phyloP scores from a whole-genome alignment of 345 rosid species.

The Diplotaxis tenuifolia region DNA sequence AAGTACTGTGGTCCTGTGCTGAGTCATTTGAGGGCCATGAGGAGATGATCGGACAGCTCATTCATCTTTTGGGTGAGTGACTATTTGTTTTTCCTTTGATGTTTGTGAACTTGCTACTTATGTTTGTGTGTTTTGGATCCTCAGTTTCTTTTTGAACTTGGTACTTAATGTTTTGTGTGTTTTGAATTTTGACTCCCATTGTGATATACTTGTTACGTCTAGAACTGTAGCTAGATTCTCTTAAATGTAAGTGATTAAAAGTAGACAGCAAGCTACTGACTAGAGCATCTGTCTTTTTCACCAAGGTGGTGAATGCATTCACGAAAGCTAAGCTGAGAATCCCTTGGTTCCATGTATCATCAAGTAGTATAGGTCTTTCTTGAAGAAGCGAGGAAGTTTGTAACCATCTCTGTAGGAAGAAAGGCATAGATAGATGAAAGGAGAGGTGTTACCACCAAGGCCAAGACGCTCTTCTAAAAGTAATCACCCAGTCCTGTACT shows the following conservation, averaged over 20 bases:
- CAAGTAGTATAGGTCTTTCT: constrained; percentile 63
- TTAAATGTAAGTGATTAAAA: constrained; percentile 63
- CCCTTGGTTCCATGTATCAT: constrained; percentile 75
- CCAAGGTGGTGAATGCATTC: constrained; percentile 54
- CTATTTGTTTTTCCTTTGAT: no score
- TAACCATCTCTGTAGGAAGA: constrained; percentile 80
- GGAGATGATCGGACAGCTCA: no score
- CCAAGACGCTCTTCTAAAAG: constrained; percentile 55
- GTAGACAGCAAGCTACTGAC: constrained; percentile 44
- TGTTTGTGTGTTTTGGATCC: no score
- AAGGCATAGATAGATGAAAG: constrained; percentile 74
- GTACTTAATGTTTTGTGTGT: no score
- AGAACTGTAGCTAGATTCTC: constrained; percentile 34
- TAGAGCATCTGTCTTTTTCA: constrained; percentile 54
- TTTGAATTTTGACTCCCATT: no score
- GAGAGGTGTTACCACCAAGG: constrained; percentile 44
- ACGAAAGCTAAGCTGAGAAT: constrained; percentile 64
- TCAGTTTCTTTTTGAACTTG: no score
- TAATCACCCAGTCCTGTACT: constrained; percentile 64
- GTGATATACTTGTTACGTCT: no score
- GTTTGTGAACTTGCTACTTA: no score
- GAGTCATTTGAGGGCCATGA: no score
- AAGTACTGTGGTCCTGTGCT: no score
- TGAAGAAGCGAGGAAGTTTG: constrained; percentile 63
- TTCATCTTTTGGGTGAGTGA: no score